Evolutionary conservation across 257 asterid species (phyloP), one percentile per base, ranked within the genome.

Genomic region (Marsdenia floribunda): DNA sequence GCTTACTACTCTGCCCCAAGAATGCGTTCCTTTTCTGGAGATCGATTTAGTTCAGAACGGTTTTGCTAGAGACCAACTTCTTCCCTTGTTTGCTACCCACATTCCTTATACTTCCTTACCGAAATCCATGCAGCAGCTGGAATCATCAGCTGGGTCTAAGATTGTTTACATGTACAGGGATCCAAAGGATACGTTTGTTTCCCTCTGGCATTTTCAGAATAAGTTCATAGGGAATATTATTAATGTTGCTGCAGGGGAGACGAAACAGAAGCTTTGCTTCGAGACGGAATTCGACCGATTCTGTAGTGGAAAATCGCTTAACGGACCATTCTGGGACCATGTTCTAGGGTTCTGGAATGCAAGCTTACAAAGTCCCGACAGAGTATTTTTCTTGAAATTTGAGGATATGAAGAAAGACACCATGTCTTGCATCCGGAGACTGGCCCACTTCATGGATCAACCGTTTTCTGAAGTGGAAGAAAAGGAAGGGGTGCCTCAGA

Each of bases 111-210:
- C 57, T 7, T 22, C 54, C 26, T 47, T 46, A 10, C 54, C 38
- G 9, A 44, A 70, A 26, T 49, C 42, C n/a, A n/a, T n/a, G n/a
- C n/a, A n/a, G n/a, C n/a, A n/a, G n/a, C n/a, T n/a, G n/a, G n/a
- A n/a, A n/a, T n/a, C n/a, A n/a, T n/a, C n/a, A n/a, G n/a, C n/a
- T n/a, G n/a, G n/a, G 66, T 14, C 21, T 35, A 68, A 68, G 38
- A 42, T 40, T 44, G 1, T 38, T 68, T 68, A 9, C 65, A 8
- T 26, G 66, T 8, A 0, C 4, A 57, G 86, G 42, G 80, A 82
- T 58, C 88, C 86, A 5, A 82, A 80, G 54, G 88, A 85, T 73
- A 78, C 82, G n/a, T 74, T 85, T n/a, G 24, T 85, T 15, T 82
- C 85, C 3, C 44, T 53, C 0, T 85, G 86, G 85, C 80, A 82